These are phyloP conservation scores for Penicillium macrosclerotiorum DNA, from an alignment of 495 filamentous ascomycete genomes.

Conservation along the genomic window DNA sequence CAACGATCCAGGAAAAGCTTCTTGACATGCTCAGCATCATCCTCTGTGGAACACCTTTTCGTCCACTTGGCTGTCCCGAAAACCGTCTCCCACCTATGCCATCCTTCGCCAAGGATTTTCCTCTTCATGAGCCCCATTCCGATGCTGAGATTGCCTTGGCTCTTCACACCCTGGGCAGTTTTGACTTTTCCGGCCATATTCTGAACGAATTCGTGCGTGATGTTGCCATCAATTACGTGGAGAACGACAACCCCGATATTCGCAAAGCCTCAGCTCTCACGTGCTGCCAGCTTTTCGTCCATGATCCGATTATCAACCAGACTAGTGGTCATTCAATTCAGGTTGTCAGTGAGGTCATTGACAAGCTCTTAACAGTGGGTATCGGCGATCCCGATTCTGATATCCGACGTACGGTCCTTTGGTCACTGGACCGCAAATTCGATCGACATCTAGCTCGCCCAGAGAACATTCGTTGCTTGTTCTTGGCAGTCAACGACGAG, in stretches of 20 bases:
- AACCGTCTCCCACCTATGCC: constrained; percentile 64
- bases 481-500: constrained; percentile 96
- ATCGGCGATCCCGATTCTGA: constrained; percentile 86
- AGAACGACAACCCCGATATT: constrained; percentile 91
- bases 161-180: constrained; percentile 88
- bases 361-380: constrained; percentile 90
- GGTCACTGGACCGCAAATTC: constrained; percentile 87
- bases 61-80: constrained; percentile 83
- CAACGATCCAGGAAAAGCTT: constrained; percentile 87
- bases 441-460: constrained; percentile 92
- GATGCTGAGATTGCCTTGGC: constrained; percentile 90
- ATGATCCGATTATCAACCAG: constrained; percentile 95
- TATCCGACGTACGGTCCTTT: constrained; percentile 83
- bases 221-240: constrained; percentile 95
- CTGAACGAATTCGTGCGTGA: constrained; percentile 98
- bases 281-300: constrained; percentile 94
- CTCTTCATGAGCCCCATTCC: constrained; percentile 61
- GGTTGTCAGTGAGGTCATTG: constrained; percentile 95
- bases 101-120: constrained; percentile 81
- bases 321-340: constrained; percentile 94
- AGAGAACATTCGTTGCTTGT: constrained; percentile 91
- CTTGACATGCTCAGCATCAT: constrained; percentile 94
- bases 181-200: constrained; percentile 92
- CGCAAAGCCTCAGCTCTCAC: constrained; percentile 93
- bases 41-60: constrained; percentile 86